phyloP scores from a whole-genome alignment of 495 filamentous ascomycete genomes.

The Diplogelasinospora grovesii region DNA sequence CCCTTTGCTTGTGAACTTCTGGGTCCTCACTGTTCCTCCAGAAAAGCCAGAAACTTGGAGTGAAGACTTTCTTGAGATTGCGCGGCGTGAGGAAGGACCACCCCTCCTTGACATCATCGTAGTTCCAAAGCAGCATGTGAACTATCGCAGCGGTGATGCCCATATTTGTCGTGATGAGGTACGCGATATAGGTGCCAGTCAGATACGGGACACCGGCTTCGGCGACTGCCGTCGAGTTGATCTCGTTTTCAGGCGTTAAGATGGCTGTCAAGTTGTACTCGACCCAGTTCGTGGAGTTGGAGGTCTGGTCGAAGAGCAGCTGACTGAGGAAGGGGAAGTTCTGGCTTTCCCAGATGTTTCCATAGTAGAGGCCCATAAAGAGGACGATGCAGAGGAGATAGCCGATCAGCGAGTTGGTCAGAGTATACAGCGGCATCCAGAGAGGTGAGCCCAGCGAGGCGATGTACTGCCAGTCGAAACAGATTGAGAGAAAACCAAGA shows the following conservation, averaged over 20 bases:
- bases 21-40: too few species aligned
- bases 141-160: constrained; percentile 41
- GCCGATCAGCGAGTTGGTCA: constrained; percentile 24
- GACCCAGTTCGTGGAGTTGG: constrained; percentile 39
- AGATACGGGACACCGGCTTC: constrained; percentile 36
- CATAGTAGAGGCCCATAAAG: constrained; percentile 41
- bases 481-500: constrained; percentile 41
- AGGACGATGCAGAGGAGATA: constrained; percentile 34
- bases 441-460: constrained; percentile 16
- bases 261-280: constrained; percentile 30
- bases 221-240: constrained; percentile 15
- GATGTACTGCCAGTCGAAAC: constrained; percentile 55
- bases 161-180: constrained; percentile 34
- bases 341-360: constrained; percentile 41
- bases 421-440: constrained; percentile 23
- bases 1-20: too few species aligned
- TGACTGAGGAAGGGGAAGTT: constrained; percentile 46
- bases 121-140: too few species aligned
- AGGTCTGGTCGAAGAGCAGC: constrained; percentile 33
- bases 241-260: constrained; percentile 28
- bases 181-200: constrained; percentile 37
- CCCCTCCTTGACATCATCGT: too few species aligned
- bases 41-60: too few species aligned
- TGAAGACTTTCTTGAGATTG: too few species aligned
- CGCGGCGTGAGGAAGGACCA: too few species aligned